Evolutionary conservation across 2,329 filamentous ascomycete genomes (phyloP), one percentile per base, ranked within the genome.

Genomic region (Verticillium alfalfae): DNA sequence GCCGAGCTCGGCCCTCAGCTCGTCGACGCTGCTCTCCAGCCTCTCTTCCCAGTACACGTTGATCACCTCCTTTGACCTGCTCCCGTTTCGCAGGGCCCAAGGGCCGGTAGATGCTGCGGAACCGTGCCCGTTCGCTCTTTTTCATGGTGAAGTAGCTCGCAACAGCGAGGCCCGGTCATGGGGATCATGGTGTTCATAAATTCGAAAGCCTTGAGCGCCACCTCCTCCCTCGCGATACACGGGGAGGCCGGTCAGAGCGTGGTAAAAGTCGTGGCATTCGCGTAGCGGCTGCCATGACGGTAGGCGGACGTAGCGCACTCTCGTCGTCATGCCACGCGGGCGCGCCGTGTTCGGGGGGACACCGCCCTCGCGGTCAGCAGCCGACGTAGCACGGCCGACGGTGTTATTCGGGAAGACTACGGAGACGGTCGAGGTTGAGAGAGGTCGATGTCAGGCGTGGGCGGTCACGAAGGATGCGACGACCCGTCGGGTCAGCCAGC

Each of bases 241-340:
- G 0, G 95, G 95, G 57, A 99, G 78, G 0, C 94, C 94, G 0
- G 93, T 97, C 59, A 99, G 81, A 0, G 95, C 94, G 75, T 99
- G 95, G 78, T 96, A 97, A 76, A 99, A 97, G 74, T 99, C 95
- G 75, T 99, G 95, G 67, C 91, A 96, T 77, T 99, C 95, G 65
- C 95, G 88, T 99, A 99, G 60, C 95, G 87, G 87, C 80, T 98
- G 95, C 91, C 91, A 99, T 96, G 18, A 98, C 95, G 78, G 78
- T 98, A 99, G 39, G 95, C n/a, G n/a, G n/a, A n/a, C n/a, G n/a
- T n/a, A n/a, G n/a, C 95, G 73, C 93, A 96, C 77, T 99, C 95
- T 90, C 88, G 72, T 98, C 89, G 75, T 98, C n/a, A n/a, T n/a
- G n/a, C n/a, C n/a, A n/a, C n/a, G n/a, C n/a, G n/a, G n/a, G n/a